A percentile compares a stretch with the other conserved stretches of the same genome.
These are phyloP conservation scores for Thielaviopsis euricoi DNA, from an alignment of 2,329 filamentous ascomycete species.

Conservation along the genomic window DNA sequence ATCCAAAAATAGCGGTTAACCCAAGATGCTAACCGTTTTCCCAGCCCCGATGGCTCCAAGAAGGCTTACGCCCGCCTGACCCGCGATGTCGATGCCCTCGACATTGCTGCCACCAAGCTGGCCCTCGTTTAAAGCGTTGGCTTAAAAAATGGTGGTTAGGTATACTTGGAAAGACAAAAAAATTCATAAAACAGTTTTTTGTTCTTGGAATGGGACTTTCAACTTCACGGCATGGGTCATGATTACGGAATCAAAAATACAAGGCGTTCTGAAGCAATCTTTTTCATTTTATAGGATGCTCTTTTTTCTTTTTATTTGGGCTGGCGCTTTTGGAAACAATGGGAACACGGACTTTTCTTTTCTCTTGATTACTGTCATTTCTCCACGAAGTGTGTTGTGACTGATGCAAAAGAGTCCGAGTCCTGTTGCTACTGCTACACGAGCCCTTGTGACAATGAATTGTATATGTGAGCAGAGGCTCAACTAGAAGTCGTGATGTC, in stretches of 20 bases:
- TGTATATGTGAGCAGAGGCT: neutral
- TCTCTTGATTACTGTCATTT: slow-evolving; percentile 17
- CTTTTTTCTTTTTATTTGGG: slow-evolving; percentile 18
- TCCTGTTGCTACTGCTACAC: neutral
- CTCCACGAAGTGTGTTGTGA: neutral
- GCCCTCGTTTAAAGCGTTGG: slow-evolving; percentile 65
- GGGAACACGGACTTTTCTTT: slow-evolving; percentile 23
- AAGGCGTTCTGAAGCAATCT: slow-evolving; percentile 12
- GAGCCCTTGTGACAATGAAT: neutral
- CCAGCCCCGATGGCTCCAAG: slow-evolving; percentile 90
- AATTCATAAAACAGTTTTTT: slow-evolving; percentile 9
- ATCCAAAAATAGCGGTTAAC: neutral
- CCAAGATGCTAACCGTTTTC: slow-evolving; percentile 12
- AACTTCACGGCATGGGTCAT: slow-evolving; percentile 9
- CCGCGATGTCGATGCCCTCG: slow-evolving; percentile 90
- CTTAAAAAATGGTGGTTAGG: slow-evolving; percentile 9
- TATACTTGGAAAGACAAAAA: slow-evolving; percentile 9
- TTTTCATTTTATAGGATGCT: slow-evolving; percentile 5
- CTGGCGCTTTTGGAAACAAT: slow-evolving; percentile 21
- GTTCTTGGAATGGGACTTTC: slow-evolving; percentile 11
- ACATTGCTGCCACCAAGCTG: slow-evolving; percentile 98
- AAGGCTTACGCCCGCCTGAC: slow-evolving; percentile 97
- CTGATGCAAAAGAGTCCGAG: neutral
- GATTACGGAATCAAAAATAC: slow-evolving; percentile 10
- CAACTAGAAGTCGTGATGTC: too few relatives aligned